phyloP scores from a whole-genome alignment of 1,284 basidiomycete genomes.

The Mixia osmundae region DNA sequence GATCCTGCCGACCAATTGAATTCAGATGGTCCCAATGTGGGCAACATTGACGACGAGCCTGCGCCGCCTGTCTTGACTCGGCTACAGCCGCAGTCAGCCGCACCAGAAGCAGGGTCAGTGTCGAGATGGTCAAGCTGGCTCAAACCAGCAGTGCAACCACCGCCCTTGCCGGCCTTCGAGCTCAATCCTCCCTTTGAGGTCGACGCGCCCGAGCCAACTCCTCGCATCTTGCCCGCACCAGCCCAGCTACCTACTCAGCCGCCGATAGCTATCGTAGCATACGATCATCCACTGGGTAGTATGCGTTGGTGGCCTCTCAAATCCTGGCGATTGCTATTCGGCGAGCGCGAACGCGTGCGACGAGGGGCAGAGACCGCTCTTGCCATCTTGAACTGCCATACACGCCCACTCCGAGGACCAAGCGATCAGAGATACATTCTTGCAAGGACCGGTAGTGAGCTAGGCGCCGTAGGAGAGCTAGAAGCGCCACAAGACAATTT shows the following conservation, averaged over 20 bases:
- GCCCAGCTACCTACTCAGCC: slow-evolving; percentile 43
- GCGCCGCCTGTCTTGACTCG: too few species aligned
- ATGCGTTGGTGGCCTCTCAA: slow-evolving; percentile 55
- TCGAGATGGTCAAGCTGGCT: too few species aligned
- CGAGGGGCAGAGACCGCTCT: slow-evolving; percentile 67
- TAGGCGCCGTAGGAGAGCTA: not conserved
- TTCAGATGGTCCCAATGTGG: too few species aligned
- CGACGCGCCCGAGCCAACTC: not conserved
- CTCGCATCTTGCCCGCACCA: slow-evolving; percentile 4
- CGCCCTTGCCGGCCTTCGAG: too few species aligned
- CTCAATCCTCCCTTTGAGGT: too few species aligned
- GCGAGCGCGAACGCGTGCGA: slow-evolving; percentile 51
- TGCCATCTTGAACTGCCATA: slow-evolving; percentile 38
- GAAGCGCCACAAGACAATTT: not conserved
- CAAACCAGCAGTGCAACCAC: too few species aligned
- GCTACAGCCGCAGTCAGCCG: too few species aligned
- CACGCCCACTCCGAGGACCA: slow-evolving; percentile 34
- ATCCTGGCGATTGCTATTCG: slow-evolving; percentile 67
- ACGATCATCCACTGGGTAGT: slow-evolving; percentile 62
- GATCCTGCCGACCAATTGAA: too few species aligned
- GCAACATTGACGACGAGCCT: too few species aligned
- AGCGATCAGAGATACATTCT: too few species aligned
- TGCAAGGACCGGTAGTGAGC: too few species aligned
- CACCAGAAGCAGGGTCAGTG: too few species aligned
- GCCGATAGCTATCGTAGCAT: slow-evolving; percentile 61